These are phyloP conservation scores for Otatea glauca DNA, from an alignment of 176 grass and related monocot species.

Conservation along the genomic window DNA sequence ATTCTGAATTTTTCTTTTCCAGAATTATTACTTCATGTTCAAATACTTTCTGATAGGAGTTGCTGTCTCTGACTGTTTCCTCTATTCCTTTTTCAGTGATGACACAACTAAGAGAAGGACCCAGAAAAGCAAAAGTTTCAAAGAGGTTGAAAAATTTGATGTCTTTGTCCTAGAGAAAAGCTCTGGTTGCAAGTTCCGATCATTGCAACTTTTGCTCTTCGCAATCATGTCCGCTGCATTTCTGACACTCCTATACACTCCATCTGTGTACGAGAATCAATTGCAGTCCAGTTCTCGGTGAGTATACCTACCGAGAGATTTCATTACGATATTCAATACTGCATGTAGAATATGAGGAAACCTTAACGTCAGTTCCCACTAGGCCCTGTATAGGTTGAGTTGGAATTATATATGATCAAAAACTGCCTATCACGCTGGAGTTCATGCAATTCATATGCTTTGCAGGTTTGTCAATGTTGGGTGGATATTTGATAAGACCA, in stretches of 20 bases:
- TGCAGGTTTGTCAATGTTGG: constrained; percentile 80
- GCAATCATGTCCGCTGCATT: constrained; percentile 82
- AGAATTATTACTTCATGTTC: constrained; percentile 18
- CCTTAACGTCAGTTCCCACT: background rate
- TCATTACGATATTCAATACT: too few species aligned
- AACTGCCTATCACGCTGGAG: constrained; percentile 13
- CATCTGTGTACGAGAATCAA: constrained; percentile 71
- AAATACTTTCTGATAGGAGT: background rate
- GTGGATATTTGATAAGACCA: constrained; percentile 77
- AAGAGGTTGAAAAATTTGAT: constrained; percentile 85
- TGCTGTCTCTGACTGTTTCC: constrained; percentile 29
- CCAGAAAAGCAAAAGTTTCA: constrained; percentile 75
- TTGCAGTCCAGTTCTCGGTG: constrained; percentile 68
- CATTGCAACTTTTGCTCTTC: constrained; percentile 75
- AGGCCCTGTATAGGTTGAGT: background rate
- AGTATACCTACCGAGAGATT: constrained; percentile 14
- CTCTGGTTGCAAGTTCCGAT: constrained; percentile 78
- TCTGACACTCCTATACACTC: constrained; percentile 78
- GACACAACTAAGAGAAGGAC: constrained; percentile 71
- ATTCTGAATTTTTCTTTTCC: background rate
- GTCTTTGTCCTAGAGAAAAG: constrained; percentile 66
- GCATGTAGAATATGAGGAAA: constrained; percentile 23
- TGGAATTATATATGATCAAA: constrained; percentile 6
- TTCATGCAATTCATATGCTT: constrained; percentile 36
- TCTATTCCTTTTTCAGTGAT: constrained; percentile 54